Evolutionary conservation across 257 asterid species (phyloP).

Genomic region (Scutellaria minor): DNA sequence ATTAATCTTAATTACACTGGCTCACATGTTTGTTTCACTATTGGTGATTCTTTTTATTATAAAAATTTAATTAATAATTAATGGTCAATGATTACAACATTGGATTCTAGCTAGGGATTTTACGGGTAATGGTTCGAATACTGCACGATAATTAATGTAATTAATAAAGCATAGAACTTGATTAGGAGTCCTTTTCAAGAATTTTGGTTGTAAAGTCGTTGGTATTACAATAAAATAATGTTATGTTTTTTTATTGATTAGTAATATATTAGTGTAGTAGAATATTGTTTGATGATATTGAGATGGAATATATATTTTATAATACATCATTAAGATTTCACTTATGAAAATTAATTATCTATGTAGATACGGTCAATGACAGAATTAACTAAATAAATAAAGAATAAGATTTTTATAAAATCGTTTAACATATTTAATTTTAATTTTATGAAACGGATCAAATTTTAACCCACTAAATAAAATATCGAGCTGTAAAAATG

Average conservation of each 20-base stretch:
- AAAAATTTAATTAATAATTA: neutral
- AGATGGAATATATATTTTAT: too few species aligned
- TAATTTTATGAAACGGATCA: too few species aligned
- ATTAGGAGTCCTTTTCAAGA: slow-evolving; percentile 9
- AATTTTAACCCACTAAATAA: too few species aligned
- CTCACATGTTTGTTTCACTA: neutral
- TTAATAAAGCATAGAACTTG: neutral
- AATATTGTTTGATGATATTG: too few species aligned
- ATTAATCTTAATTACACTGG: neutral
- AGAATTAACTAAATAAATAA: too few species aligned
- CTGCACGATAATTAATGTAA: neutral
- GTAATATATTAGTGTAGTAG: too few species aligned
- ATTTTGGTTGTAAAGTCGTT: slow-evolving; percentile 16
- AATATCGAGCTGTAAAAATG: too few species aligned
- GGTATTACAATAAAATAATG: neutral
- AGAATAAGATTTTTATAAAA: too few species aligned
- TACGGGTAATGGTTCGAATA: slow-evolving; percentile 15
- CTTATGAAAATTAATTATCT: neutral
- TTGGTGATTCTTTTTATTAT: neutral
- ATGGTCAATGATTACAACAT: slow-evolving; percentile 32
- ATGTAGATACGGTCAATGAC: too few species aligned
- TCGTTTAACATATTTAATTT: too few species aligned
- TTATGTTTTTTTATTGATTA: too few species aligned
- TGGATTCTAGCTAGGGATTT: slow-evolving; percentile 32
- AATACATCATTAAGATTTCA: neutral